Conservation (phyloP, 345 rosid genomes). For the Camelina neglecta region DNA sequence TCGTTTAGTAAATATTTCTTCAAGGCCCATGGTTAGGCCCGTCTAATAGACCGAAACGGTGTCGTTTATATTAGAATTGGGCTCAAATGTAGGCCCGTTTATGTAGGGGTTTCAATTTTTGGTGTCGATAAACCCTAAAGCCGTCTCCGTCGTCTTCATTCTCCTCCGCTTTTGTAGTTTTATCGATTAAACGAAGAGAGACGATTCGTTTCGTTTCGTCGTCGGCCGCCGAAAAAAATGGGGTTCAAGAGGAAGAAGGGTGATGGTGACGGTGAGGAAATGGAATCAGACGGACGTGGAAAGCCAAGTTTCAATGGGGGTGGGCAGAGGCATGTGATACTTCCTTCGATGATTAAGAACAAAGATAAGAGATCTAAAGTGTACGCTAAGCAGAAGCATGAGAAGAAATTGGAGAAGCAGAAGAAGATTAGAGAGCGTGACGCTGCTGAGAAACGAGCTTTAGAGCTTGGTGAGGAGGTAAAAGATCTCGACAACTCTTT, state of each 20-base stretch:
- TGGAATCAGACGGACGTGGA: slow-evolving; percentile 39
- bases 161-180: slow-evolving; percentile 22
- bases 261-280: slow-evolving; percentile 43
- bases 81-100: not conserved
- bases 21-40: not conserved
- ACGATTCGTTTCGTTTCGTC: not conserved
- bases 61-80: not conserved
- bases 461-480: slow-evolving; percentile 98
- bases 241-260: slow-evolving; percentile 57
- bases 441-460: slow-evolving; percentile 75
- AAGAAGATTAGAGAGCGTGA: slow-evolving; percentile 82
- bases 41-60: not conserved
- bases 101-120: not conserved
- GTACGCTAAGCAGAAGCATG: slow-evolving; percentile 78
- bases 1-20: not conserved
- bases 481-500: not conserved
- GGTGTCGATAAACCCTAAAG: slow-evolving; percentile 39
- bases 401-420: slow-evolving; percentile 86
- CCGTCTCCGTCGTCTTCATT: slow-evolving; percentile 14
- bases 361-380: slow-evolving; percentile 87
- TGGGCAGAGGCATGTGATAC: slow-evolving; percentile 60
- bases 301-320: slow-evolving; percentile 15
- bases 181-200: not conserved
- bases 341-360: slow-evolving; percentile 90
- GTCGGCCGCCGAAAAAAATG: slow-evolving; percentile 39